These are phyloP conservation scores for Nectriaceae sp. DNA, from an alignment of 2,329 filamentous ascomycete genomes.

Conservation along the genomic window DNA sequence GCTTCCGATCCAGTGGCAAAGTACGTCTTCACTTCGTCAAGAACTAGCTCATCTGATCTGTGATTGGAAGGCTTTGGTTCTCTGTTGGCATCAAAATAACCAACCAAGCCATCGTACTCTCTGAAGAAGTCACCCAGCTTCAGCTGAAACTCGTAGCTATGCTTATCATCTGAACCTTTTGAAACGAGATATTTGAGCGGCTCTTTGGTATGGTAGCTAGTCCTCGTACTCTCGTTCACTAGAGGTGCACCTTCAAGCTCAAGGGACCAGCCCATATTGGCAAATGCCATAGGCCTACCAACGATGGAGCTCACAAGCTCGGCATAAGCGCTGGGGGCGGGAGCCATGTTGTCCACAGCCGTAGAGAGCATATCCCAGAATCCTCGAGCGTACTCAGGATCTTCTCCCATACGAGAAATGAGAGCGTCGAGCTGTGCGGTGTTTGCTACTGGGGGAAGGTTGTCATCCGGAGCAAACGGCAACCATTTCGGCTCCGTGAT, in stretches of 20 bases:
- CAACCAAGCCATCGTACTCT: conserved; percentile 40
- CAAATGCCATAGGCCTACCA: conserved; percentile 43
- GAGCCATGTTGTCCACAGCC: conserved; percentile 24
- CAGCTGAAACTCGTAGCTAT: conserved; percentile 37
- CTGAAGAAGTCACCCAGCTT: conserved; percentile 37
- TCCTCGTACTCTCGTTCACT: neutral
- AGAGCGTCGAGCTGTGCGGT: conserved; percentile 33
- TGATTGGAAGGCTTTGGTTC: neutral
- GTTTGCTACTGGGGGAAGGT: neutral
- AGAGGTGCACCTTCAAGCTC: conserved; percentile 30
- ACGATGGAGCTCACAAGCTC: conserved; percentile 37
- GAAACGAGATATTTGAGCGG: neutral
- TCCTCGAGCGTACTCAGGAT: conserved; percentile 29
- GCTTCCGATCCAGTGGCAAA: conserved; percentile 14
- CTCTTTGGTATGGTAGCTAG: neutral
- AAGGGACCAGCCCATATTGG: conserved; percentile 40
- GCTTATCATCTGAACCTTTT: neutral
- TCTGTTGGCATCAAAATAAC: conserved; percentile 35
- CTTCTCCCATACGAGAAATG: conserved; percentile 18
- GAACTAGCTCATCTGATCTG: conserved; percentile 18
- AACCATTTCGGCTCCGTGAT: conserved; percentile 32
- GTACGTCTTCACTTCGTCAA: conserved; percentile 29
- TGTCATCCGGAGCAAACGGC: conserved; percentile 28
- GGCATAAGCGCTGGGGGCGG: conserved; percentile 37
- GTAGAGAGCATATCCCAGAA: conserved; percentile 40